These are phyloP conservation scores for Pelargonium fulgidum DNA, from an alignment of 441 rosid species.

Conservation along the genomic window DNA sequence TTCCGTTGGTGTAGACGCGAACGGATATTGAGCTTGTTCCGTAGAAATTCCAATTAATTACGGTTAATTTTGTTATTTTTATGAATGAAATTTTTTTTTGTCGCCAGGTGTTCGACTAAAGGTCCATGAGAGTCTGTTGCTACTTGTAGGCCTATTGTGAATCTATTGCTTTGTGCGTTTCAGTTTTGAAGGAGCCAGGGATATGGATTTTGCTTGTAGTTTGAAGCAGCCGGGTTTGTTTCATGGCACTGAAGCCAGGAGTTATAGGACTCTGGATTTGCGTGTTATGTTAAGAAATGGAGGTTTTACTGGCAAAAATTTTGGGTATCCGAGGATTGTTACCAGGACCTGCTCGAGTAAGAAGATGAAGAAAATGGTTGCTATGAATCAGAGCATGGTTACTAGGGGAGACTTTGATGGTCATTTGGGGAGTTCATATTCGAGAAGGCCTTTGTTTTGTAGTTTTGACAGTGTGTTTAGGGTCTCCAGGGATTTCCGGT, in stretches of 20 bases:
- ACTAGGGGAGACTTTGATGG: constrained; percentile 25
- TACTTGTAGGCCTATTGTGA: constrained; percentile 1
- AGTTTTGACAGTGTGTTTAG: constrained; percentile 25
- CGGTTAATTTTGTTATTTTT: not conserved
- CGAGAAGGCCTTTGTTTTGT: constrained; percentile 27
- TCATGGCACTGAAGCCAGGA: constrained; percentile 29
- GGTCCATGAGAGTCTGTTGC: constrained; percentile 25
- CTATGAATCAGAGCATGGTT: constrained; percentile 28
- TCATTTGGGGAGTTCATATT: constrained; percentile 22
- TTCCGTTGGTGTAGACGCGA: not conserved
- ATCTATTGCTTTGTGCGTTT: constrained; percentile 16
- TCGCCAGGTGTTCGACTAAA: constrained; percentile 44
- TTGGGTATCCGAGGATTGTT: constrained; percentile 24
- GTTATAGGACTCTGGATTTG: constrained; percentile 26
- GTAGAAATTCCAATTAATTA: constrained; percentile 9
- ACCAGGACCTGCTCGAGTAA: constrained; percentile 24
- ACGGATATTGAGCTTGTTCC: not conserved
- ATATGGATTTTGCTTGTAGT: constrained; percentile 54
- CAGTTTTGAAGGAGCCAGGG: constrained; percentile 17
- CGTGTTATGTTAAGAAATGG: constrained; percentile 33
- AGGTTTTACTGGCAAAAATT: constrained; percentile 30
- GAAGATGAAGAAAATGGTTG: constrained; percentile 28
- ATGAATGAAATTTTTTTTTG: constrained; percentile 2
- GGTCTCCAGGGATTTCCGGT: constrained; percentile 29
- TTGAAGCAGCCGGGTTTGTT: constrained; percentile 36